Conservation (phyloP, 2,329 filamentous ascomycete species). For the Colletotrichum sp. region DNA sequence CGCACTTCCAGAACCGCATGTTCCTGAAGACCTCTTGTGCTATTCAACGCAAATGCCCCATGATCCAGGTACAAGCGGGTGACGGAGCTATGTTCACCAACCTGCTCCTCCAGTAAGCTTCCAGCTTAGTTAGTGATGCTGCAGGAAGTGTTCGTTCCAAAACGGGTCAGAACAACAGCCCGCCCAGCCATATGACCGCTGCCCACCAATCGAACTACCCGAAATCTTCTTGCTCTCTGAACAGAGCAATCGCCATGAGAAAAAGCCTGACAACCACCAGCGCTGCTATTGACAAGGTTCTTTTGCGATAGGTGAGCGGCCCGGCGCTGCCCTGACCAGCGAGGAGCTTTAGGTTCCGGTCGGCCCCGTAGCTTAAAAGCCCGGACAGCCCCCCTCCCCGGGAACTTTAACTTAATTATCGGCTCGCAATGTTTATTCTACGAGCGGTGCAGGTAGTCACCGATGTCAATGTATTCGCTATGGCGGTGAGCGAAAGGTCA, state of each 20-base stretch:
- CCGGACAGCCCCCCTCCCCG: background rate
- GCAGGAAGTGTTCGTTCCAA: background rate
- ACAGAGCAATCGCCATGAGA: background rate
- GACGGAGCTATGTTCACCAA: background rate
- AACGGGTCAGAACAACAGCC: background rate
- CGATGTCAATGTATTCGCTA: rapidly evolving
- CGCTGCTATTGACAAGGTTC: background rate
- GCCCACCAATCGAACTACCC: background rate
- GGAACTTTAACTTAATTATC: background rate
- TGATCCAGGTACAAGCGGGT: background rate
- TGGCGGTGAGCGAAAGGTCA: background rate
- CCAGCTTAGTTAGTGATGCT: background rate
- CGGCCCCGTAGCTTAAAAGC: background rate
- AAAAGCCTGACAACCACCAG: background rate
- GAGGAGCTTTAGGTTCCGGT: background rate
- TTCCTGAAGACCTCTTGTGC: background rate
- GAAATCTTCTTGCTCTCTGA: background rate
- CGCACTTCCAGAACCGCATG: background rate
- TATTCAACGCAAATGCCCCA: background rate
- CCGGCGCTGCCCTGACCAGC: background rate
- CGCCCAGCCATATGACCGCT: background rate
- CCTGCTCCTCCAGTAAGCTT: background rate
- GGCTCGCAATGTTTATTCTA: background rate
- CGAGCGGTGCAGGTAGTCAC: background rate
- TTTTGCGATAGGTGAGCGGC: background rate